phyloP scores from a whole-genome alignment of 192 early-diverging fungal genomes.

The Allomyces arbusculus region DNA sequence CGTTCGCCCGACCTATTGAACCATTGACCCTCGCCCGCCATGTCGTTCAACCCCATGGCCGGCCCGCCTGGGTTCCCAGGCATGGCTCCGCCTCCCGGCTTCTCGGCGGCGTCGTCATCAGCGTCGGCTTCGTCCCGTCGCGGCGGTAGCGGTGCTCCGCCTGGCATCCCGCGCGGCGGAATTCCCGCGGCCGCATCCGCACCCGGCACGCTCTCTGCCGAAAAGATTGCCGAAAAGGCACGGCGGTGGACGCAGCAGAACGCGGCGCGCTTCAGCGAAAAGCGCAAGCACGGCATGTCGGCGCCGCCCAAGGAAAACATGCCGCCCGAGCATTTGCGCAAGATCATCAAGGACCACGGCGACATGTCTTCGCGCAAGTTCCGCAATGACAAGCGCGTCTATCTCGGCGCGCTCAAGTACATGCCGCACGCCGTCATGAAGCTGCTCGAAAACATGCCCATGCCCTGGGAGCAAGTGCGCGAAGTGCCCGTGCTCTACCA shows the following conservation, averaged over 20 bases:
- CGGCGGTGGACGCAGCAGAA: slow-evolving; percentile 83
- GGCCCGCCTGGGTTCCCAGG: no score
- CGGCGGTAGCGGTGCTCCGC: no score
- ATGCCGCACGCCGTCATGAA: slow-evolving; percentile 96
- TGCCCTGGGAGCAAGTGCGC: slow-evolving; percentile 98
- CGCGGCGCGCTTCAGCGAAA: slow-evolving; percentile 75
- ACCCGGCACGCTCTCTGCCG: slow-evolving; percentile 10
- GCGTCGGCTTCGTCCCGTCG: no score
- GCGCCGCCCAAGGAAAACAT: slow-evolving; percentile 89
- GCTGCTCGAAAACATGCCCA: slow-evolving; percentile 98
- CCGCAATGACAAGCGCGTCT: slow-evolving; percentile 91
- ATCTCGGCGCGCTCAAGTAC: slow-evolving; percentile 94
- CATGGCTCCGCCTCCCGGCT: no score
- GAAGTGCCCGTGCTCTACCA: slow-evolving; percentile 94
- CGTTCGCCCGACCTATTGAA: no score
- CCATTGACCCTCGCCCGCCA: no score
- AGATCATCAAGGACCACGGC: slow-evolving; percentile 97
- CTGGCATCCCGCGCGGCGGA: no score
- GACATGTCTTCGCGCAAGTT: slow-evolving; percentile 98
- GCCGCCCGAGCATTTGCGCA: slow-evolving; percentile 93
- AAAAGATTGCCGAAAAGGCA: slow-evolving; percentile 61
- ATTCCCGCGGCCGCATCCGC: no score
- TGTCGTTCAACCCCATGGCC: no score
- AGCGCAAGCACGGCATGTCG: slow-evolving; percentile 83
- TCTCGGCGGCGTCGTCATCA: no score